These are phyloP conservation scores for Syzygium oleosum DNA, from an alignment of 345 rosid species.

Conservation along the genomic window DNA sequence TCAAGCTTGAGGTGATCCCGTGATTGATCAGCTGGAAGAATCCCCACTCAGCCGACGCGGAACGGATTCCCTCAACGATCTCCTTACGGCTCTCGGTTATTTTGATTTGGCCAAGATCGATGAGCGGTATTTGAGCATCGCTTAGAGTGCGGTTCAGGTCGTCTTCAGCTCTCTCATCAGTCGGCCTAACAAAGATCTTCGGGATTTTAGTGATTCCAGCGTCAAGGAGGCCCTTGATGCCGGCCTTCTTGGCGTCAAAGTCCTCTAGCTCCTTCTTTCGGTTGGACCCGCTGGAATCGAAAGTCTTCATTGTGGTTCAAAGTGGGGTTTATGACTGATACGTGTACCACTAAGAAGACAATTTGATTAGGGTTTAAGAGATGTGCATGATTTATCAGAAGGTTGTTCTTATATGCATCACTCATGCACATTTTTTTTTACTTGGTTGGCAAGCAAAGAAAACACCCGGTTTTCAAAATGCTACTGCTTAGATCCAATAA, in stretches of 20 bases:
- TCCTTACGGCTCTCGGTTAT: neutral
- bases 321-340: neutral
- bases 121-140: neutral
- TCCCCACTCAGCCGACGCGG: slow-evolving; percentile 11
- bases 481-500: neutral
- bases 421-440: neutral
- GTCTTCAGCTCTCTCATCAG: neutral
- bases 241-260: slow-evolving; percentile 2
- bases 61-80: neutral
- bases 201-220: slow-evolving; percentile 1
- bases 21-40: slow-evolving; percentile 18
- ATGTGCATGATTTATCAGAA: neutral
- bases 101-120: slow-evolving; percentile 1
- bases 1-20: slow-evolving; percentile 1
- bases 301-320: neutral
- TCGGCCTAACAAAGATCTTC: neutral
- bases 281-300: neutral
- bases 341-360: neutral
- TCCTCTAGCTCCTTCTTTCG: slow-evolving; percentile 3
- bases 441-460: neutral
- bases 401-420: neutral
- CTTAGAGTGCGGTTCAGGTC: neutral
- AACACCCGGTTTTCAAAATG: neutral
- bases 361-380: neutral
- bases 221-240: slow-evolving; percentile 8